Conservation (phyloP, 1,284 basidiomycete species). For the Melampsora larici-populina region DNA sequence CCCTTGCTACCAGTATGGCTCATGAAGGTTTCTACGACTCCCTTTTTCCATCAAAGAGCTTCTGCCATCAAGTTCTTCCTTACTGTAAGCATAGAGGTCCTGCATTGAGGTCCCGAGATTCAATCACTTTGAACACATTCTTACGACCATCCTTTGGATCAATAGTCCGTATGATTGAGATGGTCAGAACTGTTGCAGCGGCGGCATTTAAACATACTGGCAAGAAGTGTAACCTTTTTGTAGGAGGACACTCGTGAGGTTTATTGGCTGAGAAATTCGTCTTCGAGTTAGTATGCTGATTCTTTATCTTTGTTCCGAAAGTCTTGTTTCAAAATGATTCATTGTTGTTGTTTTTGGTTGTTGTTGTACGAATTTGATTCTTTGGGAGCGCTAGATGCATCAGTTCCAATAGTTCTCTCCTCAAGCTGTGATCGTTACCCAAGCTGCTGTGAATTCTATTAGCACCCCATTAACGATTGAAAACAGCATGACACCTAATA, state of each 20-base stretch:
- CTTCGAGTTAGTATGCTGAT: background rate
- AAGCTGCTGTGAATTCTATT: constrained; percentile 10
- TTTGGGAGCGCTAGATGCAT: too few relatives aligned
- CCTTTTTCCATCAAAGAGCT: constrained; percentile 6
- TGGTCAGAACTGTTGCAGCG: constrained; percentile 12
- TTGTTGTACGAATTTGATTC: too few relatives aligned
- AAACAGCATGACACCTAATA: constrained; percentile 36
- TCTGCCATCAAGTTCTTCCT: background rate
- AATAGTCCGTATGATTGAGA: constrained; percentile 20
- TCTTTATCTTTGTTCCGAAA: background rate
- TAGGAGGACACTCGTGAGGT: constrained; percentile 28
- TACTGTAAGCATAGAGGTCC: too few relatives aligned
- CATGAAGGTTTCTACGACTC: constrained; percentile 25
- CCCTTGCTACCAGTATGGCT: constrained; percentile 4
- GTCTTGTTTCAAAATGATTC: too few relatives aligned
- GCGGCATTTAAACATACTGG: background rate
- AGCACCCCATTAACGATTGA: constrained; percentile 39
- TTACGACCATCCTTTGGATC: background rate
- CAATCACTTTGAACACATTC: background rate
- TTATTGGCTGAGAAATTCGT: background rate
- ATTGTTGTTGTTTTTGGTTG: too few relatives aligned
- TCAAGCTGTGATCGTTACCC: constrained; percentile 27
- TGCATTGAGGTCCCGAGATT: background rate
- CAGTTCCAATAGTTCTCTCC: too few relatives aligned
- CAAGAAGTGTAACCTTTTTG: constrained; percentile 10